Conservation (phyloP, 345 rosid genomes). For the Mangifera indica region DNA sequence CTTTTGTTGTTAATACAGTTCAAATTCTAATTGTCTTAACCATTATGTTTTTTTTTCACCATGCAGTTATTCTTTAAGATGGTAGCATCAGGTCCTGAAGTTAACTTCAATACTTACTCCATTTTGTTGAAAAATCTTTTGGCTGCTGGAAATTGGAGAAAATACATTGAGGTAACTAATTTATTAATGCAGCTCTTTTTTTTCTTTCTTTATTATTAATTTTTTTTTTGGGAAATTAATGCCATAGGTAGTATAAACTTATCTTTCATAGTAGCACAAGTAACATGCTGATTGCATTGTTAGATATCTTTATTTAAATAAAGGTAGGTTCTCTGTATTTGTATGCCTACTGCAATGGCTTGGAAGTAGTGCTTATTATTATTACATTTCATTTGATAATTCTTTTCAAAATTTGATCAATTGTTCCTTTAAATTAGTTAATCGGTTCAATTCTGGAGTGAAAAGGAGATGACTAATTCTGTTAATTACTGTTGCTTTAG, state of each 20-base stretch:
- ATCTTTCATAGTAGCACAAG: background rate
- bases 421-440: background rate
- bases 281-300: slow-evolving; percentile 10
- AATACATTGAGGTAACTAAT: slow-evolving; percentile 75
- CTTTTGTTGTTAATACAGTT: background rate
- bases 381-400: background rate
- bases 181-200: background rate
- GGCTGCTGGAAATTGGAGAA: slow-evolving; percentile 87
- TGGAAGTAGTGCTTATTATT: background rate
- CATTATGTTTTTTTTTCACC: slow-evolving; percentile 3
- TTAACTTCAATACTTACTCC: slow-evolving; percentile 56
- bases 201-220: background rate
- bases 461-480: slow-evolving; percentile 1
- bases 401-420: slow-evolving; percentile 2
- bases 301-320: background rate
- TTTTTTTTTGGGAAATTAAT: background rate
- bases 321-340: background rate
- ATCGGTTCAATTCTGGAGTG: background rate
- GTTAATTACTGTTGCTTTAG: background rate
- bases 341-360: background rate
- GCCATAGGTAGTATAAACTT: slow-evolving; percentile 3
- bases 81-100: slow-evolving; percentile 52
- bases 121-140: slow-evolving; percentile 71
- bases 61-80: slow-evolving; percentile 78
- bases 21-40: slow-evolving; percentile 12